These are phyloP conservation scores for Microbotryomycetes sp. DNA, from an alignment of 1,284 basidiomycete species.

Conservation along the genomic window DNA sequence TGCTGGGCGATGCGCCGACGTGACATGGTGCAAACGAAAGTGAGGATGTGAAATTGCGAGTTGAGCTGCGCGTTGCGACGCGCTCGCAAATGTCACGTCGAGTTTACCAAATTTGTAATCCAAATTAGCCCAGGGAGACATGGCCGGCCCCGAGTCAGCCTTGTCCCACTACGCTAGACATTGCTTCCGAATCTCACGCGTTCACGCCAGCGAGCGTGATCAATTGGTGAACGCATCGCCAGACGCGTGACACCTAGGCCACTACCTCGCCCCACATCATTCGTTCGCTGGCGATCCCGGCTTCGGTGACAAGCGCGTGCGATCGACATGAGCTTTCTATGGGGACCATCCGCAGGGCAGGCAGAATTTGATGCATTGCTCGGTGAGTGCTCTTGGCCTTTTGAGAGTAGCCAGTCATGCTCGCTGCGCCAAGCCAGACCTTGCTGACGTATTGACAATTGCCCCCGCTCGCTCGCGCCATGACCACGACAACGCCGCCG, in stretches of 20 bases:
- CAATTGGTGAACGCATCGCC: no score
- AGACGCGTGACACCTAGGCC: background rate
- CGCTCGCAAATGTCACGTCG: no score
- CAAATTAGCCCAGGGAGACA: no score
- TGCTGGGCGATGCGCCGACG: background rate
- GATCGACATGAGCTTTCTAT: constrained; percentile 25
- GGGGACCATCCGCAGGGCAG: constrained; percentile 10
- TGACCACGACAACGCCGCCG: constrained; percentile 15
- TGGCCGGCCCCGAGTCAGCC: no score
- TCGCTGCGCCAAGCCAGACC: no score
- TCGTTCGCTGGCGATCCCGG: background rate
- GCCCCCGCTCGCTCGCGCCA: background rate
- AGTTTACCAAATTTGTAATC: no score
- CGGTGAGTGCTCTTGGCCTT: constrained; percentile 5
- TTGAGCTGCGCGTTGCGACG: no score
- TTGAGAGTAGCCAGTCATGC: background rate
- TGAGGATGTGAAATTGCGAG: no score
- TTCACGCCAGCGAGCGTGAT: background rate
- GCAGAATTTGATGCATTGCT: constrained; percentile 21
- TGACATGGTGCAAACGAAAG: background rate
- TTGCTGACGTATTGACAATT: no score
- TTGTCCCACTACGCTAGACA: no score
- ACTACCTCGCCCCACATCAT: background rate
- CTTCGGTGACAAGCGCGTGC: no score
- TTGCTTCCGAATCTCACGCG: background rate